These are phyloP conservation scores for Dalbergia cochinchinensis DNA, from an alignment of 306 rosid genomes.

Conservation along the genomic window DNA sequence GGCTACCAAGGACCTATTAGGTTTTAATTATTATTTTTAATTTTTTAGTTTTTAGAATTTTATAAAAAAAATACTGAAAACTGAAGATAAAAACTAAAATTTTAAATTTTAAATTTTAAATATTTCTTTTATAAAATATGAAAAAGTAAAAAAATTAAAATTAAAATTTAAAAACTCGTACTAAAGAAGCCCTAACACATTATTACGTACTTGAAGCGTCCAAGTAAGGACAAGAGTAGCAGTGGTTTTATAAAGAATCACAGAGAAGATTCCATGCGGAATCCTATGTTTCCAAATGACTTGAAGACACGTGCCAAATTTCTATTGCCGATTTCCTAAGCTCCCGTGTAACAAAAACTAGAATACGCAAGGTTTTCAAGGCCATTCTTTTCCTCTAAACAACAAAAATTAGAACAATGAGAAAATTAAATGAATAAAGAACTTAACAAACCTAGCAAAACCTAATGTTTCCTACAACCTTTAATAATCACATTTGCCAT, in stretches of 20 bases:
- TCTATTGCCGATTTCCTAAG: not conserved
- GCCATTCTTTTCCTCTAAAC: not conserved
- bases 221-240: slow-evolving; percentile 19
- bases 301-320: not conserved
- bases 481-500: slow-evolving; percentile 31
- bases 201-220: not conserved
- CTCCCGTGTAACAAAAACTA: not conserved
- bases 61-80: no score
- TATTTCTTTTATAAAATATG: no score
- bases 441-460: not conserved
- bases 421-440: not conserved
- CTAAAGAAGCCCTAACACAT: no score
- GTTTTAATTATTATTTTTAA: no score
- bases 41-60: no score
- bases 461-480: slow-evolving; percentile 2
- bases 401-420: not conserved
- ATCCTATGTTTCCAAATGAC: slow-evolving; percentile 28
- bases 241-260: slow-evolving; percentile 13
- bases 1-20: no score
- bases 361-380: not conserved
- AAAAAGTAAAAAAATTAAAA: no score
- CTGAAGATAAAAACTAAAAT: no score
- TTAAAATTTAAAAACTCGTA: no score
- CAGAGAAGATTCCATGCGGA: slow-evolving; percentile 38
- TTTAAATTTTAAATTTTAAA: no score